These are phyloP conservation scores for Candida mesenterica DNA, from an alignment of 1,139 yeast genomes.

Conservation along the genomic window DNA sequence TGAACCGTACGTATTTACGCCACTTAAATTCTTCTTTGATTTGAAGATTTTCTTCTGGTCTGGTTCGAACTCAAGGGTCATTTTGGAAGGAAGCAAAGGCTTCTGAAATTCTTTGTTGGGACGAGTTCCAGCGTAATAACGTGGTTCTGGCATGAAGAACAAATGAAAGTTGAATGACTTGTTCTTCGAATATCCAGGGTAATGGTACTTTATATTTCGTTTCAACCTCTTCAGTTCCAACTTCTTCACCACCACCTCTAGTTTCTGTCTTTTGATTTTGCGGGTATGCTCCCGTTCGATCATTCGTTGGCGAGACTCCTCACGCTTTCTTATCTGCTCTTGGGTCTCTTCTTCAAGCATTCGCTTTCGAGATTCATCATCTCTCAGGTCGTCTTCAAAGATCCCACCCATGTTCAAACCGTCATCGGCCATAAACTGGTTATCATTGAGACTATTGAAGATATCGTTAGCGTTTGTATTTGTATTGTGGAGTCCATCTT, in stretches of 20 bases:
- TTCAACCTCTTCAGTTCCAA: constrained; percentile 33
- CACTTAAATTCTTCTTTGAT: constrained; percentile 15
- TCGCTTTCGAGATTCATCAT: constrained; percentile 10
- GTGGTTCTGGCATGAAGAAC: constrained; percentile 64
- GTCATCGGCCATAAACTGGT: constrained; percentile 35
- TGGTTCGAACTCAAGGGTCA: constrained; percentile 46
- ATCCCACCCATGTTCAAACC: constrained; percentile 41
- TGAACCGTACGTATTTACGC: constrained; percentile 5
- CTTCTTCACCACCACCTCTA: constrained; percentile 29
- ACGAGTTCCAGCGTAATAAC: constrained; percentile 48
- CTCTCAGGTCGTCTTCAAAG: constrained; percentile 29
- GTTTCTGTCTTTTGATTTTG: constrained; percentile 23
- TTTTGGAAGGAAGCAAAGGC: constrained; percentile 62
- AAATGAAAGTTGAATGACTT: constrained; percentile 64
- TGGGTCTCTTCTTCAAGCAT: background rate
- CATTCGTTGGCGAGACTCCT: constrained; percentile 19
- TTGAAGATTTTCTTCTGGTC: constrained; percentile 48
- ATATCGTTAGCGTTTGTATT: constrained; percentile 10
- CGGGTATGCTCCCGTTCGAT: constrained; percentile 23
- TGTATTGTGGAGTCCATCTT: constrained; percentile 6
- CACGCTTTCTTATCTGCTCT: too few species aligned
- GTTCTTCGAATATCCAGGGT: constrained; percentile 60
- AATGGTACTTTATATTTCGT: constrained; percentile 47
- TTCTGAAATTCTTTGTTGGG: constrained; percentile 50
- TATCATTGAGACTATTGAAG: constrained; percentile 22